These are phyloP conservation scores for Bruguiera sexangula DNA, from an alignment of 345 rosid species.

Conservation along the genomic window DNA sequence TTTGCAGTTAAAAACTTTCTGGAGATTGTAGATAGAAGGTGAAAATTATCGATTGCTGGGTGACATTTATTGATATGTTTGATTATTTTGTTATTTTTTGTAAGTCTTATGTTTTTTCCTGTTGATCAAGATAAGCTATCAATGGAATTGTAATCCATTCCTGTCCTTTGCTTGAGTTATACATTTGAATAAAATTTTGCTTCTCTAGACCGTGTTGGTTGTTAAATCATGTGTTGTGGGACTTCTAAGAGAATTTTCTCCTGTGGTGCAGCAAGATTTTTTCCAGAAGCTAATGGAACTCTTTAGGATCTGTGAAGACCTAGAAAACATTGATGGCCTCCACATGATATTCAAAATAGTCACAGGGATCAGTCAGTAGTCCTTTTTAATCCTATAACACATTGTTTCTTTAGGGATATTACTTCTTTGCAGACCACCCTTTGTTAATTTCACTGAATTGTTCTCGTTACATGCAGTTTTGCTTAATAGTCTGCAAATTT, in stretches of 20 bases:
- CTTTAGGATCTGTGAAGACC: constrained; percentile 66
- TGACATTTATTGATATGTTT: too few species aligned
- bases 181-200: not conserved
- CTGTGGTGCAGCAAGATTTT: constrained; percentile 62
- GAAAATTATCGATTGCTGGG: too few species aligned
- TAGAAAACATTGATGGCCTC: constrained; percentile 58
- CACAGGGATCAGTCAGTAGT: constrained; percentile 74
- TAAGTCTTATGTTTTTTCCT: not conserved
- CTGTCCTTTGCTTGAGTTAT: not conserved
- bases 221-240: not conserved
- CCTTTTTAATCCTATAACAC: constrained; percentile 14
- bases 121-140: not conserved
- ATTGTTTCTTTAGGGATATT: constrained; percentile 10
- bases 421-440: constrained; percentile 13
- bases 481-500: constrained; percentile 69
- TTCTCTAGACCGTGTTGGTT: not conserved
- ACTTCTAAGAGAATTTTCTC: constrained; percentile 20
- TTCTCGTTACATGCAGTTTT: constrained; percentile 52
- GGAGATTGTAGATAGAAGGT: too few species aligned
- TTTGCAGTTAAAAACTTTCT: too few species aligned
- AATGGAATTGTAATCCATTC: too few species aligned
- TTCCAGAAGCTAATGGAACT: constrained; percentile 69
- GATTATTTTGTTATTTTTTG: too few species aligned
- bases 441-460: constrained; percentile 12
- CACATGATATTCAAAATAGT: constrained; percentile 80